phyloP scores from a whole-genome alignment of 2,329 filamentous ascomycete species.

The Pyrenochaeta sp. region DNA sequence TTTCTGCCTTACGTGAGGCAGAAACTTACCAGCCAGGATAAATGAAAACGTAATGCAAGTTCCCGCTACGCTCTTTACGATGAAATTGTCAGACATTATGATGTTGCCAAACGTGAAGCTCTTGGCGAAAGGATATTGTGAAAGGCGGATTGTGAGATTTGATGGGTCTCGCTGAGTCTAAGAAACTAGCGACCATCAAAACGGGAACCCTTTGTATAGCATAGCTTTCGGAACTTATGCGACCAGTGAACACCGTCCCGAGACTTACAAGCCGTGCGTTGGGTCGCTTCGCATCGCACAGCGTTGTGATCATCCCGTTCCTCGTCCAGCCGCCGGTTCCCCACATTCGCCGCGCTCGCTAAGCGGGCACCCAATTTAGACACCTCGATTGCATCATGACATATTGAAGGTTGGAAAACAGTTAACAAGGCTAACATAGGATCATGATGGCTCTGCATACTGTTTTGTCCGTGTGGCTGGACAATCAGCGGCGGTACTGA shows the following conservation, averaged over 20 bases:
- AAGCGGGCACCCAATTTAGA: not conserved
- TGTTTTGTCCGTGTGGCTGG: no score
- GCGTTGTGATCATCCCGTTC: slow-evolving; percentile 5
- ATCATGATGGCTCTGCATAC: no score
- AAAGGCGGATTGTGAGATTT: not conserved
- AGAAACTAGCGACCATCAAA: slow-evolving; percentile 2
- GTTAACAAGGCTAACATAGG: no score
- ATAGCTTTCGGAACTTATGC: slow-evolving; percentile 6
- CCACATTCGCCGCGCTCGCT: slow-evolving; percentile 18
- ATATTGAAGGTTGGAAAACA: no score
- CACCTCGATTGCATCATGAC: slow-evolving; percentile 18
- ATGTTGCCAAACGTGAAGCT: no score
- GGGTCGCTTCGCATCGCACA: slow-evolving; percentile 1
- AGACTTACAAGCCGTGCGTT: not conserved
- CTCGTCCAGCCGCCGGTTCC: slow-evolving; percentile 18
- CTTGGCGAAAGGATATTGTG: not conserved
- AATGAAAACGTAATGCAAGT: slow-evolving; percentile 60
- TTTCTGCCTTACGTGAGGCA: not conserved
- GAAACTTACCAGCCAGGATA: slow-evolving; percentile 56
- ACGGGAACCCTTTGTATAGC: slow-evolving; percentile 8
- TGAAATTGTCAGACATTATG: slow-evolving; percentile 43
- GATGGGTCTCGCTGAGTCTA: not conserved
- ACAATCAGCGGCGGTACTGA: no score
- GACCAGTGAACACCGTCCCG: slow-evolving; percentile 8
- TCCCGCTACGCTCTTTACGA: slow-evolving; percentile 53